phyloP scores from a whole-genome alignment of 805 yeast species.

The Yarrowia yakushimensis region DNA sequence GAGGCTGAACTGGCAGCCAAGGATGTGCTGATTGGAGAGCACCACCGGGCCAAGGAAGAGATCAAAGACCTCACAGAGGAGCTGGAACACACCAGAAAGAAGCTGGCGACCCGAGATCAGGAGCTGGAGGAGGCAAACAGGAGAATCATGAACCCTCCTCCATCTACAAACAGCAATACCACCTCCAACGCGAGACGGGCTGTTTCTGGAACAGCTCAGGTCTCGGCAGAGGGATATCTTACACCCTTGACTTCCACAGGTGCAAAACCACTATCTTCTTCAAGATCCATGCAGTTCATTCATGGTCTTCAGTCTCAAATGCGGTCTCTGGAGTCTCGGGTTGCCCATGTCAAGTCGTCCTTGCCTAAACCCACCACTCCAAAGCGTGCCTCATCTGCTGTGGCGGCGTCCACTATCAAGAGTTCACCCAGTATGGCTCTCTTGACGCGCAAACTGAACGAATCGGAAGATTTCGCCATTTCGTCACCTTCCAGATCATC shows the following conservation, averaged over 20 bases:
- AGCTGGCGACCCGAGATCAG: slow-evolving; percentile 20
- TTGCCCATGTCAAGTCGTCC: slow-evolving; percentile 34
- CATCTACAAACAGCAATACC: background rate
- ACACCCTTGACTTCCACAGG: background rate
- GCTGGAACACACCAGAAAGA: slow-evolving; percentile 28
- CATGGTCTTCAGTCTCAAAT: slow-evolving; percentile 37
- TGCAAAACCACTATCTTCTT: slow-evolving; percentile 29
- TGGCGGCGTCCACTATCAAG: slow-evolving; percentile 1
- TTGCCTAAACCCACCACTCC: slow-evolving; percentile 30
- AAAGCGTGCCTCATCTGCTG: background rate
- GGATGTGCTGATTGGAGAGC: slow-evolving; percentile 34
- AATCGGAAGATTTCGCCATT: background rate
- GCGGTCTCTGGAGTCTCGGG: slow-evolving; percentile 32
- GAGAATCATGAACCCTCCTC: background rate
- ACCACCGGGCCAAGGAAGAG: slow-evolving; percentile 39
- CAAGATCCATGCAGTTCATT: slow-evolving; percentile 33
- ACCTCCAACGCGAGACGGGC: background rate
- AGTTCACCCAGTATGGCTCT: slow-evolving; percentile 9
- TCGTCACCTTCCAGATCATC: background rate
- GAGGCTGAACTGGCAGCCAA: slow-evolving; percentile 41
- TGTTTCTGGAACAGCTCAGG: background rate
- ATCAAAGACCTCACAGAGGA: slow-evolving; percentile 39
- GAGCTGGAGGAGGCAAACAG: slow-evolving; percentile 21
- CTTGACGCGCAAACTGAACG: slow-evolving; percentile 5
- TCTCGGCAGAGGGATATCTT: background rate